Percentiles rank a stretch among this genome's conserved stretches.
These are phyloP conservation scores for Pestalotiopsis sp. DNA, from an alignment of 2,329 filamentous ascomycete genomes.

Conservation along the genomic window DNA sequence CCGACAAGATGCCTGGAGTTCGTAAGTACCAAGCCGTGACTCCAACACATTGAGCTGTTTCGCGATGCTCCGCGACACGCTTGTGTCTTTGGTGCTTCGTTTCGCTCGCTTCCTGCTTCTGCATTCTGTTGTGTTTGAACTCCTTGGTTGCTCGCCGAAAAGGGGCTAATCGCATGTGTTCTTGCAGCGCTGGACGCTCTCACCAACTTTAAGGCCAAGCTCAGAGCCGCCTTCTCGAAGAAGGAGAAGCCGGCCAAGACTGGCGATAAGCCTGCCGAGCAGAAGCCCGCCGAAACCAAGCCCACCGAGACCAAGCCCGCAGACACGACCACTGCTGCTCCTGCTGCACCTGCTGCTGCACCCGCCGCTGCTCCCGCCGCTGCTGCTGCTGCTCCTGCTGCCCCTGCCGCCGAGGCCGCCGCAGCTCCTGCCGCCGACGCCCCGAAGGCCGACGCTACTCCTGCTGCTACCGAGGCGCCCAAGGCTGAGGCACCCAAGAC, in stretches of 20 bases:
- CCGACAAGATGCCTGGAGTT: slow-evolving; percentile 52
- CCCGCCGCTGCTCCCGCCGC: slow-evolving; percentile 20
- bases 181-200: slow-evolving; percentile 50
- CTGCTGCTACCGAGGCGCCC: slow-evolving; percentile 22
- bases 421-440: slow-evolving; percentile 17
- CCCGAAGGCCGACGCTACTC: slow-evolving; percentile 8
- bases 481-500: slow-evolving; percentile 25
- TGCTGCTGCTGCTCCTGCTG: slow-evolving; percentile 15
- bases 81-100: not conserved
- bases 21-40: slow-evolving; percentile 42
- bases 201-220: slow-evolving; percentile 59
- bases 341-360: slow-evolving; percentile 22
- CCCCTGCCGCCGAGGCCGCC: slow-evolving; percentile 20
- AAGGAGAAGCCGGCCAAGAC: slow-evolving; percentile 37
- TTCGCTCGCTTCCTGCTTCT: not conserved
- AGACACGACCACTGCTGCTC: slow-evolving; percentile 17
- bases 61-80: not conserved
- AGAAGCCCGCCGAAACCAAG: slow-evolving; percentile 16
- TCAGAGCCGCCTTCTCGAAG: slow-evolving; percentile 57
- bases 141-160: not conserved
- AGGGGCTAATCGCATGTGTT: not conserved
- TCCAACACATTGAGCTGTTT: not conserved
- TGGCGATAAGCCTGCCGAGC: slow-evolving; percentile 32
- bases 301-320: slow-evolving; percentile 20
- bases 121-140: not conserved